phyloP scores from a whole-genome alignment of 2,329 filamentous ascomycete species.

The Nannizziopsis arthrosporioides region DNA sequence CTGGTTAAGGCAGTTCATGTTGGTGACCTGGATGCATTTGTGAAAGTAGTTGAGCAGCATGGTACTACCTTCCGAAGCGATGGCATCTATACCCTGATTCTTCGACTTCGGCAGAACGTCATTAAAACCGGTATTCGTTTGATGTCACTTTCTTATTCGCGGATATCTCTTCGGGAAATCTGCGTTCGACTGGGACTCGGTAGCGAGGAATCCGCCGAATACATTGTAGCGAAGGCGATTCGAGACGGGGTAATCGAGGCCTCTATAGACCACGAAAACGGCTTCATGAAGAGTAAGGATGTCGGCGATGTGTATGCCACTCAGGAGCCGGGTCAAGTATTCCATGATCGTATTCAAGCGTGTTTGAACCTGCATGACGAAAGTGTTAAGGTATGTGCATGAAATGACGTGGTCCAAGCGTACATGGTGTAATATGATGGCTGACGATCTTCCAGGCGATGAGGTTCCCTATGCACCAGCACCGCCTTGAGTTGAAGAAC shows the following conservation, averaged over 20 bases:
- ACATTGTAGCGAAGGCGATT: slow-evolving; percentile 98
- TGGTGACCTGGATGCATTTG: slow-evolving; percentile 89
- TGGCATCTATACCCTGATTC: slow-evolving; percentile 86
- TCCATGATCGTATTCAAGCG: slow-evolving; percentile 90
- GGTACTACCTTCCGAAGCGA: slow-evolving; percentile 80
- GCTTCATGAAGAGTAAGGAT: slow-evolving; percentile 98
- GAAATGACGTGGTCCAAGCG: background rate
- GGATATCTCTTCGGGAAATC: slow-evolving; percentile 92
- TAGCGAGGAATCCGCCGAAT: slow-evolving; percentile 94
- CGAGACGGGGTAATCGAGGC: slow-evolving; percentile 95
- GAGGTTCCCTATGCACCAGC: slow-evolving; percentile 99
- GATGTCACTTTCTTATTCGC: slow-evolving; percentile 96
- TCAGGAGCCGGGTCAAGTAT: slow-evolving; percentile 87
- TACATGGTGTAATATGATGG: no score
- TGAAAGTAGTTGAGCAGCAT: slow-evolving; percentile 71
- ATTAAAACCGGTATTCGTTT: slow-evolving; percentile 99
- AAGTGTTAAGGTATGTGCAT: slow-evolving; percentile 72
- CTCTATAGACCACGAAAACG: slow-evolving; percentile 81
- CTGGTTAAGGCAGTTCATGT: slow-evolving; percentile 91
- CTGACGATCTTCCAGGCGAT: slow-evolving; percentile 56
- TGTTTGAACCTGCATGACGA: slow-evolving; percentile 90
- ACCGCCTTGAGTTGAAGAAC: slow-evolving; percentile 91
- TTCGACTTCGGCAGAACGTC: slow-evolving; percentile 92
- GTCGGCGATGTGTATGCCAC: slow-evolving; percentile 93
- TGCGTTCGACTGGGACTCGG: slow-evolving; percentile 88